phyloP scores from a whole-genome alignment of 352 stramenopile species.

The Halophytophthora batemanensis region DNA sequence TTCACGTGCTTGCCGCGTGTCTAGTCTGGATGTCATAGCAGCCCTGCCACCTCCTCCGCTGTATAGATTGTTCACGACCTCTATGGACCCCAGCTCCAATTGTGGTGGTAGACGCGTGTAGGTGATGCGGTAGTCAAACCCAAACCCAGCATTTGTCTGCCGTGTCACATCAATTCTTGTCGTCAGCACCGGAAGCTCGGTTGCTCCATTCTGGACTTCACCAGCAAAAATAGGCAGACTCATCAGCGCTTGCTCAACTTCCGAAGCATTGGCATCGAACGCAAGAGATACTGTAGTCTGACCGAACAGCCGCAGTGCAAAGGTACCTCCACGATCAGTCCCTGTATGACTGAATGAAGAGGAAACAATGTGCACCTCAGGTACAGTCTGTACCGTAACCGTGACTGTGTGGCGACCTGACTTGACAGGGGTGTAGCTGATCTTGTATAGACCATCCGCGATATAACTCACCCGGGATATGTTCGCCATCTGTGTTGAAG shows the following conservation, averaged over 20 bases:
- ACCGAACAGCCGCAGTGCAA: slow-evolving; percentile 67
- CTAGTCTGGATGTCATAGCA: slow-evolving; percentile 22
- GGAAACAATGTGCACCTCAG: slow-evolving; percentile 83
- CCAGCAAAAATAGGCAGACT: slow-evolving; percentile 41
- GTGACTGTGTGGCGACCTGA: slow-evolving; percentile 86
- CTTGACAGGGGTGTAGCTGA: slow-evolving; percentile 80
- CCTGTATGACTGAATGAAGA: slow-evolving; percentile 63
- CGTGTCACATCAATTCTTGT: slow-evolving; percentile 53
- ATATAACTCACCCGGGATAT: slow-evolving; percentile 52
- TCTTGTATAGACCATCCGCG: slow-evolving; percentile 76
- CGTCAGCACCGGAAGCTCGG: not conserved
- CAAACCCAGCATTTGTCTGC: slow-evolving; percentile 43
- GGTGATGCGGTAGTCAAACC: slow-evolving; percentile 77
- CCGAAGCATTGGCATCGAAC: slow-evolving; percentile 75
- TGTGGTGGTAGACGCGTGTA: slow-evolving; percentile 42
- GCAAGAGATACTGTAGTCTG: slow-evolving; percentile 62
- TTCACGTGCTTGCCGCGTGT: slow-evolving; percentile 37
- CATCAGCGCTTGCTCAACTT: slow-evolving; percentile 69
- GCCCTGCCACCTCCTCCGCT: slow-evolving; percentile 42
- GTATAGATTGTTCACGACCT: slow-evolving; percentile 66
- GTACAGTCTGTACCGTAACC: slow-evolving; percentile 69
- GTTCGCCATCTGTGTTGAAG: slow-evolving; percentile 13
- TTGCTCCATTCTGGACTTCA: slow-evolving; percentile 7
- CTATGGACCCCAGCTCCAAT: slow-evolving; percentile 30
- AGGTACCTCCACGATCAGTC: slow-evolving; percentile 71